These are phyloP conservation scores for Pestalotiopsis sp. DNA, from an alignment of 2,329 filamentous ascomycete species.

Conservation along the genomic window DNA sequence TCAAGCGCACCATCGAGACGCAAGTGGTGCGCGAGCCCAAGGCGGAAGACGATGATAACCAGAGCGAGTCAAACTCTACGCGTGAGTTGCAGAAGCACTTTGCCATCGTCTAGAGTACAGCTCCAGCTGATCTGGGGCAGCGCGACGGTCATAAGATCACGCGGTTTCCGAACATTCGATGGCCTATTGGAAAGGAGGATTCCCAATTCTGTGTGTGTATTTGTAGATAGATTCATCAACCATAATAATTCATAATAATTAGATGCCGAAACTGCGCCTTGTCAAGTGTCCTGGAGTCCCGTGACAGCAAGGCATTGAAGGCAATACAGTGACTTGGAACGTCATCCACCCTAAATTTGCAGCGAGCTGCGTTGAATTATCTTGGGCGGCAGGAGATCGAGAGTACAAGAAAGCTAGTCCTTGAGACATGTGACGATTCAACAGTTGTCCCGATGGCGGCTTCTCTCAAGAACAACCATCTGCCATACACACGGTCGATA, in stretches of 20 bases:
- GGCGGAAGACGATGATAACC: slow-evolving; percentile 1
- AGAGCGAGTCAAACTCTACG: slow-evolving; percentile 9
- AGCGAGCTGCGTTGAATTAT: too few relatives aligned
- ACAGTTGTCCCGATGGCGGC: too few relatives aligned
- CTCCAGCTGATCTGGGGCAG: background rate
- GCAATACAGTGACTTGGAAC: too few relatives aligned
- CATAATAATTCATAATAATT: background rate
- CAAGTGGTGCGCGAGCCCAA: slow-evolving; percentile 4
- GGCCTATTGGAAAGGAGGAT: background rate
- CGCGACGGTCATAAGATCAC: background rate
- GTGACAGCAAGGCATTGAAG: too few relatives aligned
- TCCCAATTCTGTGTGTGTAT: background rate
- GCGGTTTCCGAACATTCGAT: background rate
- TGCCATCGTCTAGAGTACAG: slow-evolving; percentile 5
- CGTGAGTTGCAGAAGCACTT: slow-evolving; percentile 11
- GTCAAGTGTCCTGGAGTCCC: background rate
- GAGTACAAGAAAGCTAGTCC: too few relatives aligned
- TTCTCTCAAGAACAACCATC: too few relatives aligned
- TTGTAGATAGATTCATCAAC: background rate
- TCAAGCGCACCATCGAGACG: slow-evolving; percentile 8
- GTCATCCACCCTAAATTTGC: too few relatives aligned
- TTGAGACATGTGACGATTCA: too few relatives aligned
- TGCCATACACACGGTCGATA: too few relatives aligned
- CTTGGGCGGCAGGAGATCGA: too few relatives aligned
- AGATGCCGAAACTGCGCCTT: background rate